Conservation (phyloP, 208 protist species). For the Trypanosoma lewisi region DNA sequence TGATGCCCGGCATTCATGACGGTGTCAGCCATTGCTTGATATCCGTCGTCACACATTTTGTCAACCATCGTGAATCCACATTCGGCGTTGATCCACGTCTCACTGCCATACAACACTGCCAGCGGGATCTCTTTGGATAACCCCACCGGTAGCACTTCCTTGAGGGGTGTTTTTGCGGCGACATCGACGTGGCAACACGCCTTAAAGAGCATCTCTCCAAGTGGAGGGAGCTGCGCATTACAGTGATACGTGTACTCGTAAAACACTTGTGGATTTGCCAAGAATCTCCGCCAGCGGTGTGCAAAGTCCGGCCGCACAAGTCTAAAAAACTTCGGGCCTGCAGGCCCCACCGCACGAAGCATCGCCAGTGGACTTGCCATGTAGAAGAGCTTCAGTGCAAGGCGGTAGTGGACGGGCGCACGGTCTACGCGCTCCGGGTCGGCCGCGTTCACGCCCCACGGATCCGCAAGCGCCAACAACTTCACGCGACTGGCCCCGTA, state of each 20-base stretch:
- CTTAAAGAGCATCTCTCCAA: conserved; percentile 55
- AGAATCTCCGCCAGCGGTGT: conserved; percentile 36
- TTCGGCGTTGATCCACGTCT: conserved; percentile 45
- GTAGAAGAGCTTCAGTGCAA: too few species aligned
- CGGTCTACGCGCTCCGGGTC: too few species aligned
- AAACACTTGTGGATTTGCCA: conserved; percentile 41
- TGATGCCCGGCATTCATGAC: conserved; percentile 52
- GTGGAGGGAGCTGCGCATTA: conserved; percentile 47
- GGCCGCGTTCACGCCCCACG: too few species aligned
- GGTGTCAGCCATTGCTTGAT: conserved; percentile 29
- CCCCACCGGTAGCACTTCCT: conserved; percentile 28
- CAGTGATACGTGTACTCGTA: conserved; percentile 81
- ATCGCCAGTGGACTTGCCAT: too few species aligned
- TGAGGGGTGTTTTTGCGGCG: conserved; percentile 47
- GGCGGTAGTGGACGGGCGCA: too few species aligned
- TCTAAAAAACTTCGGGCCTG: conserved; percentile 39
- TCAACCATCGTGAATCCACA: conserved; percentile 35
- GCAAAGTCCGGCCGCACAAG: conserved; percentile 52
- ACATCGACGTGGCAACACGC: conserved; percentile 54
- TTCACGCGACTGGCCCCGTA: too few species aligned
- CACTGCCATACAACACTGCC: conserved; percentile 45
- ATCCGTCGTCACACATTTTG: conserved; percentile 30
- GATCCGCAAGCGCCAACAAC: too few species aligned
- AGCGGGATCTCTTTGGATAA: conserved; percentile 31
- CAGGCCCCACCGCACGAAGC: conserved; percentile 45